These are phyloP conservation scores for Boletus bicolor DNA, from an alignment of 768 basidiomycete species.

Conservation along the genomic window DNA sequence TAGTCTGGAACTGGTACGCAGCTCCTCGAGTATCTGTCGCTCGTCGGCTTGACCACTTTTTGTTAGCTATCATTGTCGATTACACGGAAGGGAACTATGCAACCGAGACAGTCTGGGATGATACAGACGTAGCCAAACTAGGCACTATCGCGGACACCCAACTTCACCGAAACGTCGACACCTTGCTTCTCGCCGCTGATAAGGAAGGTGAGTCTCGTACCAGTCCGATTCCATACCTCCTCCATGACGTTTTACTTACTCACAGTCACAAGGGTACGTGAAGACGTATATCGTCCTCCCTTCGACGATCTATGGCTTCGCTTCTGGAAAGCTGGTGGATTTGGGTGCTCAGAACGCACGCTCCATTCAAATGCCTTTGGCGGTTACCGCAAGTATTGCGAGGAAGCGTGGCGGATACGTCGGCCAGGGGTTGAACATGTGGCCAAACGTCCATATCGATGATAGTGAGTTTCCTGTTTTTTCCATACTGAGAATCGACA, in stretches of 20 bases:
- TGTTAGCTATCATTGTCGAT: constrained; percentile 42
- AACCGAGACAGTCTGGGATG: constrained; percentile 44
- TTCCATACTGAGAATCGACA: background rate
- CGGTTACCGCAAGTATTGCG: constrained; percentile 42
- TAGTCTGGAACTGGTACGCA: constrained; percentile 51
- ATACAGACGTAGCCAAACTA: constrained; percentile 44
- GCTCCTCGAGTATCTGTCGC: background rate
- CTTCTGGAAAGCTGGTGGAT: constrained; percentile 47
- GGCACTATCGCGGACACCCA: constrained; percentile 43
- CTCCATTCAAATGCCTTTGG: constrained; percentile 53
- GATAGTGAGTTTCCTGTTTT: constrained; percentile 30
- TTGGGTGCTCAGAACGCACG: constrained; percentile 41
- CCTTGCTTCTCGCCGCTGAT: constrained; percentile 45
- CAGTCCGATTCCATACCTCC: background rate
- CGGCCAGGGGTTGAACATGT: constrained; percentile 57
- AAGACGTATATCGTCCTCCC: constrained; percentile 46
- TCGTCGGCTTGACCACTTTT: background rate
- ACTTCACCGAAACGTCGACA: constrained; percentile 51
- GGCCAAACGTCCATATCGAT: constrained; percentile 57
- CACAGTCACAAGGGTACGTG: constrained; percentile 13
- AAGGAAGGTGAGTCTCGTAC: constrained; percentile 36
- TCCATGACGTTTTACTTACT: background rate
- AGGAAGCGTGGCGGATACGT: constrained; percentile 57
- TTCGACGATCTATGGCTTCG: constrained; percentile 58
- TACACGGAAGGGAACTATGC: constrained; percentile 40